Conservation (phyloP, 1,284 basidiomycete genomes). For the Vanrija sp. region DNA sequence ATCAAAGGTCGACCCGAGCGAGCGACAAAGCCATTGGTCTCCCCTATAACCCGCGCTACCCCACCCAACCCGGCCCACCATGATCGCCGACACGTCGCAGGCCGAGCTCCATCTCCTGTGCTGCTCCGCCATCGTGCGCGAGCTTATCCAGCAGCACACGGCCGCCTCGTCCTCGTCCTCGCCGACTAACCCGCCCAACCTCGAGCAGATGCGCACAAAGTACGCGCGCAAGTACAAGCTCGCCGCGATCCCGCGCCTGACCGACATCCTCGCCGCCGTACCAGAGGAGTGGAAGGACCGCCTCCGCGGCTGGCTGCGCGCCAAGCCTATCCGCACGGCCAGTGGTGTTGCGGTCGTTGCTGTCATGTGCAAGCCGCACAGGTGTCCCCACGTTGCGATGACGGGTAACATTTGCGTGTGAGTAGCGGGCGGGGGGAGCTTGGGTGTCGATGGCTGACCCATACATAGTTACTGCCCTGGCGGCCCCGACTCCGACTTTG, state of each 20-base stretch:
- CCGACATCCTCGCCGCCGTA: constrained; percentile 97
- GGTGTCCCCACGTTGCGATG: constrained; percentile 99
- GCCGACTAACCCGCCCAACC: constrained; percentile 53
- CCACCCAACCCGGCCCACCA: constrained; percentile 3
- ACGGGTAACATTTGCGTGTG: constrained; percentile 99
- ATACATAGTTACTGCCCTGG: constrained; percentile 87
- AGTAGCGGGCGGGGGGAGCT: constrained; percentile 30
- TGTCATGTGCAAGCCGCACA: constrained; percentile 99
- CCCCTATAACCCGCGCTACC: neutral
- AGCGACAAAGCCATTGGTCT: too few species aligned
- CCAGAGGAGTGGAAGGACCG: constrained; percentile 95
- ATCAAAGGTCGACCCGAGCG: neutral
- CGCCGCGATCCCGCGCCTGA: constrained; percentile 82
- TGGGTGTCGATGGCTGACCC: neutral
- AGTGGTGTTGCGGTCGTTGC: constrained; percentile 98
- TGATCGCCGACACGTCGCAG: constrained; percentile 55
- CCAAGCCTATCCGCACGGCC: constrained; percentile 94
- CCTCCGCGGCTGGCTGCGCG: constrained; percentile 82
- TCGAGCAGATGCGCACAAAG: constrained; percentile 81
- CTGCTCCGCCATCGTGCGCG: constrained; percentile 89
- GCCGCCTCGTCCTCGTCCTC: constrained; percentile 26
- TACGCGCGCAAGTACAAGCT: constrained; percentile 87
- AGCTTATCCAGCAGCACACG: constrained; percentile 65
- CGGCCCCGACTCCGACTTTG: constrained; percentile 98
- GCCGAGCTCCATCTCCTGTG: constrained; percentile 86